phyloP scores from a whole-genome alignment of 495 filamentous ascomycete species.

The Penicillium maclennaniae region DNA sequence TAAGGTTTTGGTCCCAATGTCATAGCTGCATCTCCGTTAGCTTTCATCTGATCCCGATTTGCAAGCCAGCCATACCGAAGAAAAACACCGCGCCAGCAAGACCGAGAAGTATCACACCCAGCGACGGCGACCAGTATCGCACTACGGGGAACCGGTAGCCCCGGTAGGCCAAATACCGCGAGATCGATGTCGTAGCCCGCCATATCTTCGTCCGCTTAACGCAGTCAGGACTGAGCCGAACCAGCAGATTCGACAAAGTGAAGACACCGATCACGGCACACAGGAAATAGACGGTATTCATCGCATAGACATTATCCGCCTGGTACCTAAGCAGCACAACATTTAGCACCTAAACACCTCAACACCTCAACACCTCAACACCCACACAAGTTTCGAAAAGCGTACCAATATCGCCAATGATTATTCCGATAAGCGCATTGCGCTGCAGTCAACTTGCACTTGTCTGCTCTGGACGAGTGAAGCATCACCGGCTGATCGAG shows the following conservation, averaged over 20 bases:
- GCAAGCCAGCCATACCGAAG: constrained; percentile 31
- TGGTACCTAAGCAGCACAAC: constrained; percentile 39
- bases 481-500: constrained; percentile 46
- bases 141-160: constrained; percentile 16
- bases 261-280: constrained; percentile 46
- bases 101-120: constrained; percentile 22
- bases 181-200: constrained; percentile 19
- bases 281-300: constrained; percentile 48
- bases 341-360: background rate
- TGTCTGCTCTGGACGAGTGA: constrained; percentile 42
- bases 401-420: constrained; percentile 49
- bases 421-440: constrained; percentile 45
- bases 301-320: constrained; percentile 50
- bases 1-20: constrained; percentile 50
- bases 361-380: background rate
- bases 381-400: background rate
- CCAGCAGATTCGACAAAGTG: constrained; percentile 29
- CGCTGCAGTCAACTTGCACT: constrained; percentile 40
- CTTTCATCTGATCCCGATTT: constrained; percentile 7
- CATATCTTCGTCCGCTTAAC: constrained; percentile 23
- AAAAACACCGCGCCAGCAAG: constrained; percentile 21
- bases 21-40: constrained; percentile 31
- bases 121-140: constrained; percentile 24
- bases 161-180: constrained; percentile 24
- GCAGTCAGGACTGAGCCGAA: constrained; percentile 16